phyloP scores from a whole-genome alignment of 1,284 basidiomycete genomes.

The Phellopilus nigrolimitatus region DNA sequence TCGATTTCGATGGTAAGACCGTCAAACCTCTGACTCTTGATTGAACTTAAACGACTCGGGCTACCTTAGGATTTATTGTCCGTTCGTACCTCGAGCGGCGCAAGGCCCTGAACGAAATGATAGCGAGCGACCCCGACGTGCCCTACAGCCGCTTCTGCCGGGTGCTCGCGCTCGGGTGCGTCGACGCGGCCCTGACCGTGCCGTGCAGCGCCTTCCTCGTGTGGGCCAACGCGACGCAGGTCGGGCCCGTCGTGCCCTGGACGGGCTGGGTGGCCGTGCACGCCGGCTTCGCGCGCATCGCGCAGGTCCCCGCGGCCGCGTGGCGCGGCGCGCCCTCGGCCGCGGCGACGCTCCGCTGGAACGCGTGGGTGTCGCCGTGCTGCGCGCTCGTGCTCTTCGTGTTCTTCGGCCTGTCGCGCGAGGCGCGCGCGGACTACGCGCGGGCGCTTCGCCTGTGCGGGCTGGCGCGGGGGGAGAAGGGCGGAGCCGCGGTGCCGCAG shows the following conservation, averaged over 20 bases:
- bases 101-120: neutral
- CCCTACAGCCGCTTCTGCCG: no score
- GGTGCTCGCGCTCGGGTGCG: slow-evolving; percentile 44
- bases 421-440: slow-evolving; percentile 30
- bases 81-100: neutral
- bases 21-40: no score
- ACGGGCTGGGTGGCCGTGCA: slow-evolving; percentile 36
- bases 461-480: no score
- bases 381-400: slow-evolving; percentile 42
- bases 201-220: slow-evolving; percentile 31
- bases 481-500: no score
- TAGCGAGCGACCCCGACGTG: no score
- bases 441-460: no score
- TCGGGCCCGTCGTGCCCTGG: slow-evolving; percentile 34
- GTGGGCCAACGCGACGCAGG: slow-evolving; percentile 26
- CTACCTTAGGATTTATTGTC: neutral
- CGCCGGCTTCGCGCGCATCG: slow-evolving; percentile 30
- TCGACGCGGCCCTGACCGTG: slow-evolving; percentile 38
- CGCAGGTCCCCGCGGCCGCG: slow-evolving; percentile 30
- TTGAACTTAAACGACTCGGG: no score
- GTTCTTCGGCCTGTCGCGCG: slow-evolving; percentile 43
- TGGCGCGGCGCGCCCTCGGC: slow-evolving; percentile 26
- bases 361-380: slow-evolving; percentile 36
- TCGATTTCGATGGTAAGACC: slow-evolving; percentile 34
- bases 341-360: slow-evolving; percentile 32